Percentiles rank a stretch among this genome's conserved stretches.
Conservation (phyloP, 2,329 filamentous ascomycete genomes). For the Drechslera avenae region DNA sequence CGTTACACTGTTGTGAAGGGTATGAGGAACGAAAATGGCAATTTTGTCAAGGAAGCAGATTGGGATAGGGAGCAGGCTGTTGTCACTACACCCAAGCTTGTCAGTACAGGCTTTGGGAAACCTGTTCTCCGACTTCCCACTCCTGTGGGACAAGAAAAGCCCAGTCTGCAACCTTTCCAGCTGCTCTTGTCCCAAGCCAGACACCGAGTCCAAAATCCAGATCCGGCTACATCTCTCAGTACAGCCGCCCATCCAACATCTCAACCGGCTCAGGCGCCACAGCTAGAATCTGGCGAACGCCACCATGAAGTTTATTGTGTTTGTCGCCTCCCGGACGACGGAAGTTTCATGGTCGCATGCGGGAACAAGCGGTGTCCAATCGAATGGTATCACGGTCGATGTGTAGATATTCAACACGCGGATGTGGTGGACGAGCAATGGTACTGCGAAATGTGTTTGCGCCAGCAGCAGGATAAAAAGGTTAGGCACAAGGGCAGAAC, state of each 20-base stretch:
- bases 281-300: background rate
- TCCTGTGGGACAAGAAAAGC: background rate
- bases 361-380: constrained; percentile 6
- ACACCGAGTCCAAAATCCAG: background rate
- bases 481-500: too few relatives aligned
- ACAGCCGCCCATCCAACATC: background rate
- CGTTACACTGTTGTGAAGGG: constrained; percentile 3
- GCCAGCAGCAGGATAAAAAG: background rate
- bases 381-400: constrained; percentile 11
- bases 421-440: background rate
- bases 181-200: background rate
- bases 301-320: background rate
- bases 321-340: constrained; percentile 9
- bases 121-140: background rate
- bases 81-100: background rate
- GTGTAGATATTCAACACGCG: constrained; percentile 1
- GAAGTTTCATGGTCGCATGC: constrained; percentile 10
- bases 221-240: background rate
- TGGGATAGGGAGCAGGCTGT: background rate
- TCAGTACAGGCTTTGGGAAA: background rate
- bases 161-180: background rate
- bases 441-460: constrained; percentile 5
- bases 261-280: background rate
- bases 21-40: background rate
- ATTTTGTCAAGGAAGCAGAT: background rate